Conservation (phyloP, 768 basidiomycete genomes). For the Mycena capillaripes region DNA sequence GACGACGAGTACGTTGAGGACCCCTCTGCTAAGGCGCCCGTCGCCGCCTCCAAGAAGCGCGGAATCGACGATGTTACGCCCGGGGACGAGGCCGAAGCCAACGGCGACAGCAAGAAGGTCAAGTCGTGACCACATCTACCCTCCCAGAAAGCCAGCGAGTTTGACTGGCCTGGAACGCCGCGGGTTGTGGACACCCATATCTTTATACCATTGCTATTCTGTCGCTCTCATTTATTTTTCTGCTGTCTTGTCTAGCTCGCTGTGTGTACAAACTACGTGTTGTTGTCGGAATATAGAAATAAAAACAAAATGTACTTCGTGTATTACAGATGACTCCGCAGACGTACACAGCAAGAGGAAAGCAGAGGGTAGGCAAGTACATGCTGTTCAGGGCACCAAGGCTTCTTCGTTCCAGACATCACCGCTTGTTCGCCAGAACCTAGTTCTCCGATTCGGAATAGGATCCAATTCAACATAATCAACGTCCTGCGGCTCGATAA, state of each 20-base stretch:
- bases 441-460: conserved; percentile 70
- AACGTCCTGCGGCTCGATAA: conserved; percentile 79
- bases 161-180: conserved; percentile 17
- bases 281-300: conserved; percentile 33
- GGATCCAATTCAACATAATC: conserved; percentile 77
- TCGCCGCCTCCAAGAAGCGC: conserved; percentile 50
- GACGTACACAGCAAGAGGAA: not conserved
- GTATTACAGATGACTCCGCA: conserved; percentile 17
- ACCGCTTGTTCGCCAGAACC: conserved; percentile 59
- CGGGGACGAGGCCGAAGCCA: conserved; percentile 44
- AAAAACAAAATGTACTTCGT: conserved; percentile 29
- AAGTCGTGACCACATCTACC: conserved; percentile 49
- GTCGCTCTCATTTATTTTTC: conserved; percentile 32
- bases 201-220: conserved; percentile 33
- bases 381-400: conserved; percentile 69
- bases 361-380: not conserved
- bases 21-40: conserved; percentile 20
- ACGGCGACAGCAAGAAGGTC: conserved; percentile 56
- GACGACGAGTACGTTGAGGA: conserved; percentile 43
- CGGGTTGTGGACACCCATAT: conserved; percentile 33
- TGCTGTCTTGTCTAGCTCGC: not conserved
- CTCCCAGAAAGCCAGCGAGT: conserved; percentile 5
- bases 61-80: conserved; percentile 48
- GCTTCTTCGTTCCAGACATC: conserved; percentile 71
- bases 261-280: conserved; percentile 20